Conservation (phyloP, 1,139 yeast genomes). For the Magnusiomyces magnusii region DNA sequence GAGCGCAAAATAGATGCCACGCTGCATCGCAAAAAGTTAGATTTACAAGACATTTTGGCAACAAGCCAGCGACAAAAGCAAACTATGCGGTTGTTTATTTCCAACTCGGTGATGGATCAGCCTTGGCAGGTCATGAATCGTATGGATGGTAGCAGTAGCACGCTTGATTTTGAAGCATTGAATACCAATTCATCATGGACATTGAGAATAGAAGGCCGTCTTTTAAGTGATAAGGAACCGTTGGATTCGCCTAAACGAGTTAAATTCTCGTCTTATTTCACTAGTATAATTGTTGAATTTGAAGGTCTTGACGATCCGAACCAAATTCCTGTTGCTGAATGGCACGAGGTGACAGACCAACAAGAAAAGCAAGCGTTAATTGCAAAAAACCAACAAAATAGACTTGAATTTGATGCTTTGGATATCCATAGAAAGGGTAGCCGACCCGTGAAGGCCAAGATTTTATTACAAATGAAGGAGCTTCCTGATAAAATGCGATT, state of each 20-base stretch:
- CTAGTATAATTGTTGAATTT: conserved; percentile 78
- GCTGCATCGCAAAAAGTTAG: conserved; percentile 74
- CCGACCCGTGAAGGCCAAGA: conserved; percentile 56
- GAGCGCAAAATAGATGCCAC: conserved; percentile 76
- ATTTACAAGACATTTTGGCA: conserved; percentile 62
- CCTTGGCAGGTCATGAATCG: conserved; percentile 63
- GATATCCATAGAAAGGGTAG: conserved; percentile 78
- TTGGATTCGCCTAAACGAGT: conserved; percentile 38
- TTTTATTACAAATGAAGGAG: conserved; percentile 75
- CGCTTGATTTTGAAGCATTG: conserved; percentile 31
- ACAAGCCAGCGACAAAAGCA: conserved; percentile 40
- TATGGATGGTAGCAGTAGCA: conserved; percentile 34
- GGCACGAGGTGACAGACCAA: conserved; percentile 45
- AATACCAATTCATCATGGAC: conserved; percentile 55
- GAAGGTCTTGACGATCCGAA: conserved; percentile 32
- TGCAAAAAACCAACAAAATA: conserved; percentile 15
- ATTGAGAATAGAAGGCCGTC: conserved; percentile 77
- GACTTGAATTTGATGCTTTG: conserved; percentile 71
- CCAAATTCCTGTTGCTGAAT: conserved; percentile 45
- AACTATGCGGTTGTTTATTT: conserved; percentile 70
- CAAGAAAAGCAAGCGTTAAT: conserved; percentile 12
- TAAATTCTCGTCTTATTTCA: conserved; percentile 72
- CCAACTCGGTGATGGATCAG: conserved; percentile 78
- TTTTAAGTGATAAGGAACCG: conserved; percentile 42
- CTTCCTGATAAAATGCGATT: conserved; percentile 58